Conservation (phyloP, 768 basidiomycete genomes). For the Leccinum truebloodii region DNA sequence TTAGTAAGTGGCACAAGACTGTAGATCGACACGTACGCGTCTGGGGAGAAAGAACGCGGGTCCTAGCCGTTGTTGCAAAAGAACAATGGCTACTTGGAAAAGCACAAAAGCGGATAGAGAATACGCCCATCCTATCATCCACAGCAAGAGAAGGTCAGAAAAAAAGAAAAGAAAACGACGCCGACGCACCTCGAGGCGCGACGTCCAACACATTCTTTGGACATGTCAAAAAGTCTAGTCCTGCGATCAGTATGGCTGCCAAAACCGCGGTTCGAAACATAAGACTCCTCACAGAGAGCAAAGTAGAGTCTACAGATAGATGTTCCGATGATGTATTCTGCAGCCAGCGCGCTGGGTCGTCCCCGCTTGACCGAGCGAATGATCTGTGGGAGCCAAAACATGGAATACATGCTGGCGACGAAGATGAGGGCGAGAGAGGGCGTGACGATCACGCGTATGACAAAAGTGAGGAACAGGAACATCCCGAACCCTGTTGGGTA, state of each 20-base stretch:
- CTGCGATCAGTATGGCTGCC: background rate
- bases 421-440: constrained; percentile 66
- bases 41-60: constrained; percentile 83
- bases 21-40: constrained; percentile 44
- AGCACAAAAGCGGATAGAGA: constrained; percentile 58
- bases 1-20: background rate
- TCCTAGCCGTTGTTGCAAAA: constrained; percentile 75
- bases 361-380: constrained; percentile 71
- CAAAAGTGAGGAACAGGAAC: constrained; percentile 66
- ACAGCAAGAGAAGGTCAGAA: constrained; percentile 2
- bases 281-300: constrained; percentile 63
- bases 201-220: constrained; percentile 87
- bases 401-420: constrained; percentile 68
- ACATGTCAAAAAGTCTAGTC: constrained; percentile 76
- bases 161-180: background rate
- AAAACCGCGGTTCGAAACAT: background rate
- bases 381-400: constrained; percentile 87
- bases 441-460: constrained; percentile 73
- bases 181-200: constrained; percentile 62
- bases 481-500: constrained; percentile 58
- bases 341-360: constrained; percentile 64
- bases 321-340: constrained; percentile 76
- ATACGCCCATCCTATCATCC: constrained; percentile 63
- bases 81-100: constrained; percentile 59
- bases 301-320: constrained; percentile 70